These are phyloP conservation scores for Suillus subalutaceus DNA, from an alignment of 768 basidiomycete genomes.

Conservation along the genomic window DNA sequence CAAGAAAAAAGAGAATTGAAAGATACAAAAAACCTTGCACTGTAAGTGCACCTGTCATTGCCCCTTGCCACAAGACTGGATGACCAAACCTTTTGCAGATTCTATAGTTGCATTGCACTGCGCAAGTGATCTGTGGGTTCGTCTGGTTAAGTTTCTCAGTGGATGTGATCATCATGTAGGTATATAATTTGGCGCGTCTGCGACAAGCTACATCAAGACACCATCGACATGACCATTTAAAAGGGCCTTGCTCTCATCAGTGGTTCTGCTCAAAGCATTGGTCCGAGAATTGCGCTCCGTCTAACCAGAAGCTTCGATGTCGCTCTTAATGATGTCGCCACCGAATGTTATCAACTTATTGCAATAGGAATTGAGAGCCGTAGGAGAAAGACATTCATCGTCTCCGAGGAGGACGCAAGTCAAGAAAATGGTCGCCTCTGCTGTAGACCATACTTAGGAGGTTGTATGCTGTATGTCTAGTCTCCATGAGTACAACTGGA, in stretches of 20 bases:
- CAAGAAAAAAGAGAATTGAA: background rate
- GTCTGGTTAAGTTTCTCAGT: background rate
- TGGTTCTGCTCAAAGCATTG: conserved; percentile 34
- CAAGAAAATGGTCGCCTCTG: conserved; percentile 21
- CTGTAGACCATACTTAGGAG: conserved; percentile 20
- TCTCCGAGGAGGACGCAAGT: conserved; percentile 26
- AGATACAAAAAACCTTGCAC: background rate
- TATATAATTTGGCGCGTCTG: background rate
- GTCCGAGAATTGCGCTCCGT: conserved; percentile 22
- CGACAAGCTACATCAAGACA: background rate
- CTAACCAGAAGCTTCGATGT: conserved; percentile 29
- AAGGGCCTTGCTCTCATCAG: conserved; percentile 37
- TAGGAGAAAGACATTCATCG: conserved; percentile 19
- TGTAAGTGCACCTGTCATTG: background rate
- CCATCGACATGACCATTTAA: conserved; percentile 9
- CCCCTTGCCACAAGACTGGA: background rate
- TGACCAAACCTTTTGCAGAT: background rate
- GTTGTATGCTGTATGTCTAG: conserved; percentile 8
- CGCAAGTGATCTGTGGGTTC: too few species aligned
- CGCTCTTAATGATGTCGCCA: conserved; percentile 30
- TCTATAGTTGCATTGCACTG: background rate
- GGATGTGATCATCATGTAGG: background rate
- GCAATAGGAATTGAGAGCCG: conserved; percentile 24
- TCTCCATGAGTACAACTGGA: background rate
- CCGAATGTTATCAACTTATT: conserved; percentile 12